These are phyloP conservation scores for Eucalyptus decipiens DNA, from an alignment of 345 rosid genomes.

Conservation along the genomic window DNA sequence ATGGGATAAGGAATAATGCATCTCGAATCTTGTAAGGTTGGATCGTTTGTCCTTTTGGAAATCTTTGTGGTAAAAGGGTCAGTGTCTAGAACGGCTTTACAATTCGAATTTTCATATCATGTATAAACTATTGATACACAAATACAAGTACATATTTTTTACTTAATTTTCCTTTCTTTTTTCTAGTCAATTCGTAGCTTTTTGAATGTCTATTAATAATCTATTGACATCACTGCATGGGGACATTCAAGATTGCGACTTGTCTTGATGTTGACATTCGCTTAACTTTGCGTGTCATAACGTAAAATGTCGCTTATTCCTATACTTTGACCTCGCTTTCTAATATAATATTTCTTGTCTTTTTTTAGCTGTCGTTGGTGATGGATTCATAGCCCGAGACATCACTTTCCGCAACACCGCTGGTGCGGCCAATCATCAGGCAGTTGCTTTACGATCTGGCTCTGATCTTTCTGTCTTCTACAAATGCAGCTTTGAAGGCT, in stretches of 20 bases:
- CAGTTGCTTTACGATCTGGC: slow-evolving; percentile 61
- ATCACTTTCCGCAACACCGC: slow-evolving; percentile 67
- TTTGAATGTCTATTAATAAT: neutral
- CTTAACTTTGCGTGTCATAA: neutral
- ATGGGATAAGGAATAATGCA: neutral
- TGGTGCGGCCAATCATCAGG: slow-evolving; percentile 49
- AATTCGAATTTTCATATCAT: neutral
- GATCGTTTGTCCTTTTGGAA: neutral
- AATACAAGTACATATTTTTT: neutral
- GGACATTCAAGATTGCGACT: neutral
- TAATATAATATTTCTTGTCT: neutral
- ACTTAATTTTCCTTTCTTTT: no score
- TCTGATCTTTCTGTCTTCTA: slow-evolving; percentile 62
- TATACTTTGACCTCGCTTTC: neutral
- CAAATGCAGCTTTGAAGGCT: slow-evolving; percentile 45
- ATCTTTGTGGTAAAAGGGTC: neutral
- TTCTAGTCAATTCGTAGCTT: neutral
- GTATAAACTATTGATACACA: neutral
- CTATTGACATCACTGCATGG: no score
- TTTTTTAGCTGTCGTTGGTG: slow-evolving; percentile 52
- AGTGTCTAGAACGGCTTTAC: no score
- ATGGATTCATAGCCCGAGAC: slow-evolving; percentile 42
- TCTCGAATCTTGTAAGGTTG: neutral
- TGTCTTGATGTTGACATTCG: neutral
- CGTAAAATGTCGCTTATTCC: neutral